Evolutionary conservation across 1,284 basidiomycete genomes (phyloP), one percentile per base, ranked within the genome.

Genomic region (Pholiota adiposa): DNA sequence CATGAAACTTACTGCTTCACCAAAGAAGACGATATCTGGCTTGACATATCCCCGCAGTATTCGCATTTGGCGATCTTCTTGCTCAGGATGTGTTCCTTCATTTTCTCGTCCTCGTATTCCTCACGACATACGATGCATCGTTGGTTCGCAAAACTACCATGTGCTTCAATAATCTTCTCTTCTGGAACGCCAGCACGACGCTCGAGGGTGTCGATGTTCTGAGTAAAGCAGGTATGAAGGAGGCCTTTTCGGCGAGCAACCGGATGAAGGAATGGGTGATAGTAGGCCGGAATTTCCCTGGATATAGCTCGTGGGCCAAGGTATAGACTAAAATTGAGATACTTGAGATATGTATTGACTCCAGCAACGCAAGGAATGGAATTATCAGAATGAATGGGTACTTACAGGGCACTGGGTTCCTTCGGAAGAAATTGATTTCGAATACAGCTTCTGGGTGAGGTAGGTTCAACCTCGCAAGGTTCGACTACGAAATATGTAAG

Each of bases 1-100:
- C 14, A 27, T 58, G 57, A 8, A 14, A 75, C 86, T 31, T 68
- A 90, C 90, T 44, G 79, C 68, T 76, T 97, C 95, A 50, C 95
- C 95, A 69, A 97, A 97, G 76, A 97, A 96, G n/a, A 96, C 93
- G 50, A 97, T 97, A 69, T 96, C 91, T 3, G 94, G 95, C 74
- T 96, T 96, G 38, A 95, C 89, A 34, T 93, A 77, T 0, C 92
- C 92, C 76, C 76, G 67, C 92, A 94, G 7, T 69, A 63, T 55
- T 80, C 76, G 71, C 93, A 95, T 48, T 75, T 78, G 5, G 93
- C 87, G 34, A 93, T 85, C 58, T 82, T 73, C 31, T 85, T 86
- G 25, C 76, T 70, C 54, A 79, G 72, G 29, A 94, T 83, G 6
- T 83, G 80, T 11, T 79, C 73, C 69, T 81, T 83, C 78, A 96